Percentiles rank a stretch among this genome's conserved stretches.
Evolutionary conservation across 768 basidiomycete genomes (phyloP).

Genomic region (Pholiota molesta): DNA sequence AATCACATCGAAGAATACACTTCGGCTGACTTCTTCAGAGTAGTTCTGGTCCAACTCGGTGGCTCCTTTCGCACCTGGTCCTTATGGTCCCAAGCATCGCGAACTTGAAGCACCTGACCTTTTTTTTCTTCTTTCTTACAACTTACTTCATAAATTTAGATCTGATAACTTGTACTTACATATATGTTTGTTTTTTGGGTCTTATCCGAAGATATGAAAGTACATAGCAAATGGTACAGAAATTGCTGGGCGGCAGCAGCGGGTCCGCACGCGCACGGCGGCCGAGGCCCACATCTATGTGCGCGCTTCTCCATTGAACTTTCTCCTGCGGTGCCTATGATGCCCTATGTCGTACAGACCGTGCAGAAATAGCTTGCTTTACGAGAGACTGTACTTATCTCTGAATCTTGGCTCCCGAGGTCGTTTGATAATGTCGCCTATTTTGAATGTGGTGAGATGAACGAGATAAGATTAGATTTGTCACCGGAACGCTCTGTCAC

Average conservation of each 20-base stretch:
- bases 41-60: not conserved
- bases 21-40: not conserved
- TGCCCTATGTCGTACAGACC: not conserved
- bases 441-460: slow-evolving; percentile 1
- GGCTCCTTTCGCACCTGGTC: slow-evolving; percentile 2
- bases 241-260: not conserved
- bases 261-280: not conserved
- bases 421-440: not conserved
- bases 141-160: not conserved
- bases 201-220: not conserved
- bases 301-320: not conserved
- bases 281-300: not conserved
- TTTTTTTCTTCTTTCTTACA: not conserved
- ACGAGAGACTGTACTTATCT: slow-evolving; percentile 13
- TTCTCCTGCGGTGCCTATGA: not conserved
- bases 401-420: not conserved
- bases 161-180: not conserved
- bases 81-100: not conserved
- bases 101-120: not conserved
- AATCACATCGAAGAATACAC: not conserved
- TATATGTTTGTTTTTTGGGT: not conserved
- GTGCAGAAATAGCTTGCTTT: slow-evolving; percentile 1
- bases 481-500: slow-evolving; percentile 16
- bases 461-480: slow-evolving; percentile 13
- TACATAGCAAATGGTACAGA: not conserved